Conservation (phyloP, 2,329 filamentous ascomycete genomes). For the Neofusicoccum laricinum region DNA sequence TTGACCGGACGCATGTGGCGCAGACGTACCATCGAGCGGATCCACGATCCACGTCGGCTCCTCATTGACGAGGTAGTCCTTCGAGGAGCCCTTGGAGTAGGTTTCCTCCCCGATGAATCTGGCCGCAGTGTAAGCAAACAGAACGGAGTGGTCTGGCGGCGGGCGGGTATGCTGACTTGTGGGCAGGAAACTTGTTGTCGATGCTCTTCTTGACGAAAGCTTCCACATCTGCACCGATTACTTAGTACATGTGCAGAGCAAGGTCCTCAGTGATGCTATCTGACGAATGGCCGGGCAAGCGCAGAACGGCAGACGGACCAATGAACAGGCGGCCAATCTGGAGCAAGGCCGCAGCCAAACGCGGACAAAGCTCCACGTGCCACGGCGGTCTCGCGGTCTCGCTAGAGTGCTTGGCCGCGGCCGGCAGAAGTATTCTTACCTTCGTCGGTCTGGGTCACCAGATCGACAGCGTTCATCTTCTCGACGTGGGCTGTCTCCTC, state of each 20-base stretch:
- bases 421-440: slow-evolving; percentile 42
- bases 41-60: slow-evolving; percentile 74
- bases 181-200: slow-evolving; percentile 58
- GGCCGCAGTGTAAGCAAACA: not conserved
- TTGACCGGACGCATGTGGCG: not conserved
- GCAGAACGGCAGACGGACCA: not conserved
- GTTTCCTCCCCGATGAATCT: slow-evolving; percentile 77
- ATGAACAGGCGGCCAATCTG: not conserved
- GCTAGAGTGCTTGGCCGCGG: not conserved
- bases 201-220: slow-evolving; percentile 64
- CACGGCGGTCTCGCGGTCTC: too few relatives aligned
- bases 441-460: slow-evolving; percentile 74
- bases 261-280: not conserved
- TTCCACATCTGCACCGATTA: slow-evolving; percentile 61
- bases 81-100: slow-evolving; percentile 66
- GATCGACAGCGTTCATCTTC: slow-evolving; percentile 73
- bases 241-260: slow-evolving; percentile 14
- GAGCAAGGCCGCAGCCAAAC: slow-evolving; percentile 18
- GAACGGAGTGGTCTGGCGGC: not conserved
- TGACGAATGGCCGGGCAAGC: not conserved
- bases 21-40: slow-evolving; percentile 62
- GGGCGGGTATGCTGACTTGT: slow-evolving; percentile 59
- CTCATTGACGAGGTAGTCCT: slow-evolving; percentile 64
- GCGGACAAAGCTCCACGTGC: slow-evolving; percentile 1
- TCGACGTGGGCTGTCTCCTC: slow-evolving; percentile 50